phyloP scores from a whole-genome alignment of 164 flowering plant species.

The Buxus sempervirens region DNA sequence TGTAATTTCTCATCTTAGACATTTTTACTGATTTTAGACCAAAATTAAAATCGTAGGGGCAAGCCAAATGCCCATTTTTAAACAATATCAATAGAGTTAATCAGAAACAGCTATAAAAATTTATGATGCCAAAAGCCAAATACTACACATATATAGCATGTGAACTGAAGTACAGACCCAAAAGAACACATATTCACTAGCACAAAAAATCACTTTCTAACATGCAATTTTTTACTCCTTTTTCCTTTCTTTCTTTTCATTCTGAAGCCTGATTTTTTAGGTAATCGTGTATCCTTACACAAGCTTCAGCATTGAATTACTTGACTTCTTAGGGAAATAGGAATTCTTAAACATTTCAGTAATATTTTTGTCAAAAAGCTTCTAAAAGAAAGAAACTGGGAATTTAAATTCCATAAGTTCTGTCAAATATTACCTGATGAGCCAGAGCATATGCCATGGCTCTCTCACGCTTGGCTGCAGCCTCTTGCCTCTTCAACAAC shows the following conservation, averaged over 20 bases:
- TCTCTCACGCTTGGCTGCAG: constrained; percentile 99
- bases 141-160: neutral
- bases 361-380: too few relatives aligned
- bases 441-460: constrained; percentile 99
- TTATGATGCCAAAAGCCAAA: too few relatives aligned
- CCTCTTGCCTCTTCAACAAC: constrained; percentile 91
- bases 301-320: neutral
- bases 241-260: too few relatives aligned
- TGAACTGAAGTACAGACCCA: neutral
- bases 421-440: constrained; percentile 66
- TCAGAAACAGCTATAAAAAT: too few relatives aligned
- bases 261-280: neutral
- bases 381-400: neutral
- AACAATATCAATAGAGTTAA: too few relatives aligned
- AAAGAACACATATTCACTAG: neutral
- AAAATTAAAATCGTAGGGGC: too few relatives aligned
- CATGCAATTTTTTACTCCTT: neutral
- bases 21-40: too few relatives aligned
- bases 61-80: too few relatives aligned
- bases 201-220: neutral
- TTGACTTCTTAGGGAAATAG: neutral
- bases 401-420: neutral
- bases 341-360: neutral
- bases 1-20: too few relatives aligned
- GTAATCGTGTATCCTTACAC: neutral